Evolutionary conservation across 257 asterid species (phyloP), one percentile per base, ranked within the genome.

Genomic region (Solanum virginianum): DNA sequence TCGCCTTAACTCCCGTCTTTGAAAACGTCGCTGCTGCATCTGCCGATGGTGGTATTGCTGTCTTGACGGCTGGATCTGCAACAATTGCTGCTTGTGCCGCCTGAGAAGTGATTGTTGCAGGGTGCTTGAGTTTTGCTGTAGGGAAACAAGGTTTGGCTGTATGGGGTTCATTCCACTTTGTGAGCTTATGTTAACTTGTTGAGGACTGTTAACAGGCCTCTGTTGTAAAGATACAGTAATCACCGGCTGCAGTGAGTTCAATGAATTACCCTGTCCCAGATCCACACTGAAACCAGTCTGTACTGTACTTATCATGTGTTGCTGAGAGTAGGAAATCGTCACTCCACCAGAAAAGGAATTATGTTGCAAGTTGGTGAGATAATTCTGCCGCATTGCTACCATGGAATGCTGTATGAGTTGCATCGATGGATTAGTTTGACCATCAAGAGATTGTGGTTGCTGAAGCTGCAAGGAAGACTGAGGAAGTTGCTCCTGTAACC

Each of bases 191-290:
- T 87, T 92, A 91, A 91, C 93, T 89, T 94, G 94, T 82, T 94
- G 98, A 15, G 94, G 83, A 39, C 93, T 93, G 85, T 91, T 89
- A 83, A 90, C 94, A 51, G 95, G 77, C 90, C 91, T 94, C 88
- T 95, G 97, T 88, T 95, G 98, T 29, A 94, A 82, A 87, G 99
- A 91, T 83, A 85, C 87, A 87, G 93, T 84, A 84, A 92, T 87
- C 66, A 90, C 95, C 90, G 92, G 99, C 90, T 93, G 99, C 89
- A 92, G 87, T 80, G 94, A 91, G 88, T 90, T 92, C 81, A 92
- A 90, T 22, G 88, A 85, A 88, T 90, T 92, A 66, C 94, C 92
- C 85, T 95, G 98, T 60, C 94, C 95, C 83, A 91, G 85, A 83
- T 94, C 98, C 70, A 90, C 43, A 85, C 83, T 91, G 32, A 97